These are phyloP conservation scores for Neurospora tetraspora DNA, from an alignment of 495 filamentous ascomycete genomes.

Conservation along the genomic window DNA sequence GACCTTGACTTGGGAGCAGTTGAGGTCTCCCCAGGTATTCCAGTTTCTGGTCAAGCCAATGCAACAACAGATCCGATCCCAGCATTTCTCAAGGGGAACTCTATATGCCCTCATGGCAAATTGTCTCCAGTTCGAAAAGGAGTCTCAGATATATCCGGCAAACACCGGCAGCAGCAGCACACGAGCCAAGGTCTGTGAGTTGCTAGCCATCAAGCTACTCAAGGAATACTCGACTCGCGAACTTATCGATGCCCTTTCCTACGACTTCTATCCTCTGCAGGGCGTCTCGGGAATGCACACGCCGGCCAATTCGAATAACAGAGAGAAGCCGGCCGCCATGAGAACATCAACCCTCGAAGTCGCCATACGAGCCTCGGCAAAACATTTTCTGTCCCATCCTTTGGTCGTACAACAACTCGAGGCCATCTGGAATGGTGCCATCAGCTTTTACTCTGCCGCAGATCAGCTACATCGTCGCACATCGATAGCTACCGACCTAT, in stretches of 20 bases:
- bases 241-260: slow-evolving; percentile 82
- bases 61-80: slow-evolving; percentile 68
- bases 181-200: slow-evolving; percentile 75
- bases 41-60: slow-evolving; percentile 89
- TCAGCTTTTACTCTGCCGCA: slow-evolving; percentile 80
- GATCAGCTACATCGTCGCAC: slow-evolving; percentile 64
- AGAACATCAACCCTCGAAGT: slow-evolving; percentile 84
- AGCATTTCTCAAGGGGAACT: slow-evolving; percentile 76
- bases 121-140: slow-evolving; percentile 84
- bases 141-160: slow-evolving; percentile 67
- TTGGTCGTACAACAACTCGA: slow-evolving; percentile 86
- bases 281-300: slow-evolving; percentile 45
- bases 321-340: slow-evolving; percentile 41
- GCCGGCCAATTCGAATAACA: slow-evolving; percentile 25
- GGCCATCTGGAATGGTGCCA: slow-evolving; percentile 89
- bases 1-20: slow-evolving; percentile 87
- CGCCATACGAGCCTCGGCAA: slow-evolving; percentile 80
- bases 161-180: slow-evolving; percentile 75
- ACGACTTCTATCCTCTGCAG: slow-evolving; percentile 89
- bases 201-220: slow-evolving; percentile 82
- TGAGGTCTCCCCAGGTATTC: slow-evolving; percentile 87
- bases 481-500: slow-evolving; percentile 8
- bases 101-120: slow-evolving; percentile 88
- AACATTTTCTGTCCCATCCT: slow-evolving; percentile 81
- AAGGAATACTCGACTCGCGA: slow-evolving; percentile 83